A percentile compares a stretch with the other conserved stretches of the same genome.
Evolutionary conservation across 225 moss, liverwort and hornwort species (phyloP).

Genomic region (Ulota crispa): DNA sequence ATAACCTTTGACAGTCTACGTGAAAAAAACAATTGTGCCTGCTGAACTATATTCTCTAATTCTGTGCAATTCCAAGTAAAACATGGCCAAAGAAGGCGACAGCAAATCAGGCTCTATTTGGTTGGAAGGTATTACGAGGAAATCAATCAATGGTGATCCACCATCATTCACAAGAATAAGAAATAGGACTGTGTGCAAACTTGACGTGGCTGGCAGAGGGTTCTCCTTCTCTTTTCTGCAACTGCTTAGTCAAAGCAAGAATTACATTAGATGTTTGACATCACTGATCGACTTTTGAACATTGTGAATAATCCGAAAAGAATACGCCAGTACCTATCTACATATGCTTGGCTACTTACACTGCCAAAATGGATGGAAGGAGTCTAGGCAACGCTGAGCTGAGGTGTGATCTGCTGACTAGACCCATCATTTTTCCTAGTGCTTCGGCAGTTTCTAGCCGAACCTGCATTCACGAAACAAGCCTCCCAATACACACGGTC

Average conservation of each 20-base stretch:
- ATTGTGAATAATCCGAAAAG: not conserved
- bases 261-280: not conserved
- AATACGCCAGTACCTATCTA: not conserved
- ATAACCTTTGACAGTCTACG: not conserved
- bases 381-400: conserved; percentile 75
- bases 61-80: not conserved
- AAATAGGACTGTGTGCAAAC: conserved; percentile 74
- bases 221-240: conserved; percentile 73
- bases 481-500: conserved; percentile 4
- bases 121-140: conserved; percentile 36
- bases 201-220: conserved; percentile 70
- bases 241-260: conserved; percentile 31
- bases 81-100: conserved; percentile 2
- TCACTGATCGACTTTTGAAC: not conserved
- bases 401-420: conserved; percentile 65
- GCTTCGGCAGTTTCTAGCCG: conserved; percentile 78
- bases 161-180: conserved; percentile 66
- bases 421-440: conserved; percentile 74
- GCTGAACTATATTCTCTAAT: not conserved
- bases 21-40: not conserved
- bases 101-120: not conserved
- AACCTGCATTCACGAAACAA: conserved; percentile 51
- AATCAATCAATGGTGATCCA: conserved; percentile 67
- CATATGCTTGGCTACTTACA: conserved; percentile 46
- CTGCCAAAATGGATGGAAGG: conserved; percentile 80